Evolutionary conservation across 768 basidiomycete genomes (phyloP), one percentile per base, ranked within the genome.

Genomic region (Leccinum uliginosum): DNA sequence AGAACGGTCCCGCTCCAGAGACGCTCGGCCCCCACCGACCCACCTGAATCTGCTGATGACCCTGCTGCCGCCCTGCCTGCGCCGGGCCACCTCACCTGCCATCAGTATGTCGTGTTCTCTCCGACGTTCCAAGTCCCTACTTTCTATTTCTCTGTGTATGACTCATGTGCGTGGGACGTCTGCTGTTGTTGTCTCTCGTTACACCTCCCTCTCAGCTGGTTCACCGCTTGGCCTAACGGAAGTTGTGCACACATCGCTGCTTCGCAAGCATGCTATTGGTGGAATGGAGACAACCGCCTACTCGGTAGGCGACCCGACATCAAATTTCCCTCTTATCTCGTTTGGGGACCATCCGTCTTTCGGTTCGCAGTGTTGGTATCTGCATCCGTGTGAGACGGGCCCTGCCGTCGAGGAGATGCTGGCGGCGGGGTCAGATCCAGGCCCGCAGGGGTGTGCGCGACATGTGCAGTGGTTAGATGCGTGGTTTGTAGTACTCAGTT

Each of bases 311-410:
- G 70, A 74, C 9, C 76, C 79, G 2, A 71, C 68, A 12, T 76
- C 82, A 2, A 70, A 82, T 6, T 88, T 93, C 64, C 90, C 93
- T 10, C 70, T 94, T 21, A 73, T 96, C 10, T 90, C 92, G 12
- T 91, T 92, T 63, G 89, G 89, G 9, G 93, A 96, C 56, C 93
- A 95, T 64, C 93, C 92, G 0, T 83, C 79, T 6, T 76, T 89
- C 29, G 86, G 84, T 21, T 82, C 75, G 3, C 85, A 86, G 9
- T 85, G 83, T 54, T 96, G 91, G 91, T 91, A 86, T 65, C 75
- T 96, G 38, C 93, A 96, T 68, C 93, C 93, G 10, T 96, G 93
- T 68, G 85, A 90, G 68, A 89, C 86, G 4, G 78, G 78, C 10
- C 71, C 70, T 32, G 82, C 84, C 1, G 82, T 96, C 1, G 73